These are phyloP conservation scores for Colletotrichum spaethianum DNA, from an alignment of 2,329 filamentous ascomycete species.

Conservation along the genomic window DNA sequence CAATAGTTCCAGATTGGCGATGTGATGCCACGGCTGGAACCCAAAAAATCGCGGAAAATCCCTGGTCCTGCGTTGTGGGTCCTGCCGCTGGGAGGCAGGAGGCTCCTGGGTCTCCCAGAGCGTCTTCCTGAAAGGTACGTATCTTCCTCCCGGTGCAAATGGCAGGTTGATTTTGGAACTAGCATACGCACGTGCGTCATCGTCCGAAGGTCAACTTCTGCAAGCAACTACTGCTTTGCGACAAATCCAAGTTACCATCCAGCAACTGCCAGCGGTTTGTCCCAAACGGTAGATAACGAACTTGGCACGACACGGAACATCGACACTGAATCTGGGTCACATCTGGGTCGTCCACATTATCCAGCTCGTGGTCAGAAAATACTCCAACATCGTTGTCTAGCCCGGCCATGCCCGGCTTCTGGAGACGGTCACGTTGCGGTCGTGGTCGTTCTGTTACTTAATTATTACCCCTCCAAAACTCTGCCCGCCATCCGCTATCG, in stretches of 20 bases:
- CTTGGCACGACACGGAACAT: conserved; percentile 9
- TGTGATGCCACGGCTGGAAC: conserved; percentile 15
- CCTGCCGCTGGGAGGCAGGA: not conserved
- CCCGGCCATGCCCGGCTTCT: conserved; percentile 33
- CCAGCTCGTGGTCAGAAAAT: conserved; percentile 4
- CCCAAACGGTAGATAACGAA: not conserved
- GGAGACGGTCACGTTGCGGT: conserved; percentile 28
- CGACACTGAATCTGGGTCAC: not conserved
- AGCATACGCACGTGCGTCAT: conserved; percentile 31
- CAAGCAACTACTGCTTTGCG: conserved; percentile 20
- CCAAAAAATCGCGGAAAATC: conserved; percentile 33
- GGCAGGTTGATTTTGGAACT: not conserved
- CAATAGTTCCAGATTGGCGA: conserved; percentile 22
- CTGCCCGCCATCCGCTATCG: conserved; percentile 38
- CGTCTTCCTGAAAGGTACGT: conserved; percentile 13
- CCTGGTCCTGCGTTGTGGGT: conserved; percentile 25
- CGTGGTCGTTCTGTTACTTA: conserved; percentile 41
- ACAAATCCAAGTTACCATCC: conserved; percentile 6
- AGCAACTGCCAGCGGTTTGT: not conserved
- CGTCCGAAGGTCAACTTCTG: conserved; percentile 27
- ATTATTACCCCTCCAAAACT: conserved; percentile 43
- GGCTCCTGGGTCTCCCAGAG: not conserved
- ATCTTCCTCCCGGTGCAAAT: not conserved
- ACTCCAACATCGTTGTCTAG: conserved; percentile 15
- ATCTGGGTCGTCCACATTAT: not conserved